Conservation (phyloP, 148 eudicot genomes). For the Silene latifolia region DNA sequence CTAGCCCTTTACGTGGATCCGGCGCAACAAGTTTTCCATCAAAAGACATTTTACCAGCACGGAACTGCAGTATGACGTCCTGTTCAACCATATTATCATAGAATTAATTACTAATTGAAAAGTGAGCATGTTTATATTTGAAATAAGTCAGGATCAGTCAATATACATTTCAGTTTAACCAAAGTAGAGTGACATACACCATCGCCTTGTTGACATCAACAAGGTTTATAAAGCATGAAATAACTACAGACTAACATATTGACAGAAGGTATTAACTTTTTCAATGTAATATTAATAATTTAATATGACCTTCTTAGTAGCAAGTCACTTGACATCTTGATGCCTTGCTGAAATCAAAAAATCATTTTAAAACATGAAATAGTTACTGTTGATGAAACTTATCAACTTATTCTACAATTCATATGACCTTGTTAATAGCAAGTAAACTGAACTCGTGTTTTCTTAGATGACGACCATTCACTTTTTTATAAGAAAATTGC, state of each 20-base stretch:
- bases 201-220: not conserved
- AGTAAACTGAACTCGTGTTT: no score
- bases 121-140: not conserved
- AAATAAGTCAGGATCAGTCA: not conserved
- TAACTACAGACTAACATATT: not conserved
- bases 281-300: not conserved
- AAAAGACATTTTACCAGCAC: constrained; percentile 90
- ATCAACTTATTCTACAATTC: no score
- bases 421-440: no score
- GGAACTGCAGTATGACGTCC: constrained; percentile 72
- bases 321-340: not conserved
- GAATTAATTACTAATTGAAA: not conserved
- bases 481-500: no score
- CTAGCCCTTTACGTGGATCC: constrained; percentile 89
- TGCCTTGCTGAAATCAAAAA: not conserved
- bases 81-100: constrained; percentile 24
- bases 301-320: not conserved
- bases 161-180: not conserved
- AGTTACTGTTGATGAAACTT: no score
- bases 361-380: not conserved
- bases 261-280: not conserved
- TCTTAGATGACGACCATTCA: no score
- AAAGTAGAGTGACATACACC: not conserved
- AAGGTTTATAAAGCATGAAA: no score
- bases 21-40: constrained; percentile 85